Base-by-base conservation (phyloP, 1,139 yeast genomes). In the Taiozyma sp. region DNA sequence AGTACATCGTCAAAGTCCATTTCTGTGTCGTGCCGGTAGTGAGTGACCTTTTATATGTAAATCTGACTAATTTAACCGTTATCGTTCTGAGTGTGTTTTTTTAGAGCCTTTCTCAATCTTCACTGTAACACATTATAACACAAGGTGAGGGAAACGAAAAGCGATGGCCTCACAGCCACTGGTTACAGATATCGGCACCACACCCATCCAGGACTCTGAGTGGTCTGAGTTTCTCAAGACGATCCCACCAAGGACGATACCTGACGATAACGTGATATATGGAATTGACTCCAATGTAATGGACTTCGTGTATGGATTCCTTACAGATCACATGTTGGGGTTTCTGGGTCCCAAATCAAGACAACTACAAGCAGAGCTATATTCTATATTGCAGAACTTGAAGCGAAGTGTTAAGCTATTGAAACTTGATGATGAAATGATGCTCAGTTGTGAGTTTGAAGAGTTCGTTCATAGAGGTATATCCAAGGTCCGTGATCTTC, bases 1-100 rank as follows among this genome's bases (percentile, higher is more conserved):
- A 82, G 66, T n/a, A 79, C 70, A 27, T 71, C 76, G 47, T 81
- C 86, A 43, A 75, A 63, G 60, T 73, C 76, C 62, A 59, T 60
- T n/a, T 28, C 13, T 8, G 27, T 24, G 27, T 19, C 19, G 19
- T 19, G 19, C 19, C 19, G 2, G 19, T 19, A 19, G 19, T 19
- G 2, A 19, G 19, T 19, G 19, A 19, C 19, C 19, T 19, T 19
- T 19, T 19, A 19, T 19, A 2, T 19, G 19, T 19, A 19, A 19
- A 19, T 19, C 19, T 19, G 19, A 19, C 19, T 19, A 19, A 19
- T 19, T 2, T 19, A 3, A 19, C 19, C 19, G 19, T 19, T 19
- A 19, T 19, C 19, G 19, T 19, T 19, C 19, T 24, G 1, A 24
- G 1, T 24, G 27, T 24, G 6, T 24, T 24, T 24, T 24, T 24